Percentiles rank a stretch among this genome's conserved stretches.
These are phyloP conservation scores for Torrubiella hemipterigena DNA, from an alignment of 2,329 filamentous ascomycete genomes.

Conservation along the genomic window DNA sequence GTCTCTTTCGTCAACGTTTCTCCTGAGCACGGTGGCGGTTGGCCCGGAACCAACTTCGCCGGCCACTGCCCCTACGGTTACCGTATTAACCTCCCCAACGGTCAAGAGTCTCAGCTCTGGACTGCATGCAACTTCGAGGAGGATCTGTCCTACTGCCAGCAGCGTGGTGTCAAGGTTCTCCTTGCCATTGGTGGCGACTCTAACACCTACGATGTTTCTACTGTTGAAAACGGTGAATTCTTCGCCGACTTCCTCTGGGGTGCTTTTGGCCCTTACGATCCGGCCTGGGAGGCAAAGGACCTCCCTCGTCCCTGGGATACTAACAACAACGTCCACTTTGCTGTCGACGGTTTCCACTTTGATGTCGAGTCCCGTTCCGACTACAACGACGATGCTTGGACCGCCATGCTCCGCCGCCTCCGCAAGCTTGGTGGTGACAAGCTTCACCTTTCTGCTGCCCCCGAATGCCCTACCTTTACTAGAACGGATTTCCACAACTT, in stretches of 20 bases:
- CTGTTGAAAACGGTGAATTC: conserved; percentile 6
- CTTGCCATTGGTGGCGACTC: conserved; percentile 13
- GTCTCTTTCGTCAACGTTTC: conserved; percentile 11
- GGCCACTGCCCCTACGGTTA: conserved; percentile 10
- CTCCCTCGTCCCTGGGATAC: conserved; percentile 12
- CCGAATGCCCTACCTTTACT: conserved; percentile 17
- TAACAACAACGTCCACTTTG: conserved; percentile 7
- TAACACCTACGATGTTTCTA: conserved; percentile 8
- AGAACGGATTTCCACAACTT: conserved; percentile 10
- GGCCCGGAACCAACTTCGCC: conserved; percentile 12
- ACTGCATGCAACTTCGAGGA: conserved; percentile 8
- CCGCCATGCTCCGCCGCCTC: conserved; percentile 10
- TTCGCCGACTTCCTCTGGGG: conserved; percentile 10
- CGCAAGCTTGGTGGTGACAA: conserved; percentile 9
- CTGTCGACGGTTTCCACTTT: conserved; percentile 15
- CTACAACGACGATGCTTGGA: conserved; percentile 8
- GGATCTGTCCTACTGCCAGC: conserved; percentile 15
- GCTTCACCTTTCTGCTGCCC: conserved; percentile 20
- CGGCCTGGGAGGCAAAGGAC: conserved; percentile 4
- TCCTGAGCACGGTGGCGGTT: conserved; percentile 10
- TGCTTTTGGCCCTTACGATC: conserved; percentile 11
- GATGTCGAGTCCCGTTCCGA: conserved; percentile 10
- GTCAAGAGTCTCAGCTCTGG: background rate
- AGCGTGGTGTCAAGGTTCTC: conserved; percentile 15
- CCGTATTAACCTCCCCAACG: conserved; percentile 7